Percentiles rank a stretch among this genome's conserved stretches.
phyloP scores from a whole-genome alignment of 1,284 basidiomycete genomes.

The Boletus mariae region DNA sequence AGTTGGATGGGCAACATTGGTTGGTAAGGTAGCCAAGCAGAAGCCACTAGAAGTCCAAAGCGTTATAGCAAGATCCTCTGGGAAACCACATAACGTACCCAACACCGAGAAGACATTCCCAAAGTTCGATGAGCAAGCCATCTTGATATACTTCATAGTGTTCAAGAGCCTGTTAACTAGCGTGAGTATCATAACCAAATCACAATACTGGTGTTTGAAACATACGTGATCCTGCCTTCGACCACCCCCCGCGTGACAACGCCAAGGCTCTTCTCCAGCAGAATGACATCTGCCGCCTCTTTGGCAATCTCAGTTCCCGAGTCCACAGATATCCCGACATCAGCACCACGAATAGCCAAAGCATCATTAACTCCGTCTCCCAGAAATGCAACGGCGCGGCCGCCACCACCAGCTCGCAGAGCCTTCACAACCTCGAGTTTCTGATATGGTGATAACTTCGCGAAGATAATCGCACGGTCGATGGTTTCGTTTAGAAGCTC shows the following conservation, averaged over 20 bases:
- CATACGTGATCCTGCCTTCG: constrained; percentile 33
- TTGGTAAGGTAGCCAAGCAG: constrained; percentile 32
- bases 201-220: neutral
- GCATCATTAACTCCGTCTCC: constrained; percentile 35
- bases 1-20: constrained; percentile 31
- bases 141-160: constrained; percentile 32
- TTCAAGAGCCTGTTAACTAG: constrained; percentile 26
- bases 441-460: constrained; percentile 32
- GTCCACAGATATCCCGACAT: constrained; percentile 97
- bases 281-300: constrained; percentile 94
- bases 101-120: constrained; percentile 33
- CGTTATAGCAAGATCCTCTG: constrained; percentile 1
- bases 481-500: constrained; percentile 28
- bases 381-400: constrained; percentile 32
- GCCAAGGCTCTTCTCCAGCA: constrained; percentile 63
- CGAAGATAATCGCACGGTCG: constrained; percentile 33
- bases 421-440: constrained; percentile 34
- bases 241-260: constrained; percentile 33
- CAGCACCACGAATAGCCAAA: constrained; percentile 51
- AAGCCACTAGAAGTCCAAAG: constrained; percentile 21
- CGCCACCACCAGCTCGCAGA: constrained; percentile 23
- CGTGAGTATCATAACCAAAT: constrained; percentile 12
- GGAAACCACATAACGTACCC: constrained; percentile 19
- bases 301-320: constrained; percentile 98
- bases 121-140: constrained; percentile 34